Base-by-base conservation (phyloP, 768 basidiomycete species). In the Suillus sp. region DNA sequence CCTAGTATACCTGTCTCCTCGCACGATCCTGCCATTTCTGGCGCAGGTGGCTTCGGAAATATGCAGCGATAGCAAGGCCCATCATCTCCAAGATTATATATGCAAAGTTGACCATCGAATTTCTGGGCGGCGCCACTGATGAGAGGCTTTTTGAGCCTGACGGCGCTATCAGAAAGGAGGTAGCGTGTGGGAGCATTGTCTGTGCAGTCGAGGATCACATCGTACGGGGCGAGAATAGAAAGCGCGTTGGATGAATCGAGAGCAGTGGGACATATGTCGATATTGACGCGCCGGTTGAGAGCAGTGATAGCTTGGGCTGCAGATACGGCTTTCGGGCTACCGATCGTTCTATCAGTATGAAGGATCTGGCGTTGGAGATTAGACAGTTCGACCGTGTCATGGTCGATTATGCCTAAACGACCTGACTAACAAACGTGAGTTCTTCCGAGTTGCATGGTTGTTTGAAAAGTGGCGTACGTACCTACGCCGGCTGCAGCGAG, bases 1-100 rank as follows among this genome's bases (percentile, higher is more conserved):
- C 96, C 96, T 55, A 97, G 77, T 5, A 99, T 88, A 1, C 96
- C 96, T 4, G 87, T 81, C 71, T 97, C 95, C 69, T 91, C 94
- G 67, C 97, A 99, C 10, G 88, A 86, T 9, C 93, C 90, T 1
- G 84, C 77, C 32, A 80, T 80, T 60, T 86, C 86, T 22, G 78
- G 81, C 4, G 86, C 81, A 1, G 95, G 87, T 2, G 94, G 87
- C 59, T 81, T 84, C 0, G 96, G 96, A 74, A 95, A 99, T 48
- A 99, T 75, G 73, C 97, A 99, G 18, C 97, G 84, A 75, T 96
- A 98, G 75, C 97, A 99, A 0, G 95, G 96, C 1, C 94, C 89
- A 34, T 84, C 77, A 22, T 78, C 74, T 7, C 83, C 86, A 4
- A 88, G 75, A 70, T 93, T 92, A 73, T 92, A 95, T 16, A 84